A percentile compares a stretch with the other conserved stretches of the same genome.
These are phyloP conservation scores for Heritiera fomes DNA, from an alignment of 345 rosid genomes.

Conservation along the genomic window DNA sequence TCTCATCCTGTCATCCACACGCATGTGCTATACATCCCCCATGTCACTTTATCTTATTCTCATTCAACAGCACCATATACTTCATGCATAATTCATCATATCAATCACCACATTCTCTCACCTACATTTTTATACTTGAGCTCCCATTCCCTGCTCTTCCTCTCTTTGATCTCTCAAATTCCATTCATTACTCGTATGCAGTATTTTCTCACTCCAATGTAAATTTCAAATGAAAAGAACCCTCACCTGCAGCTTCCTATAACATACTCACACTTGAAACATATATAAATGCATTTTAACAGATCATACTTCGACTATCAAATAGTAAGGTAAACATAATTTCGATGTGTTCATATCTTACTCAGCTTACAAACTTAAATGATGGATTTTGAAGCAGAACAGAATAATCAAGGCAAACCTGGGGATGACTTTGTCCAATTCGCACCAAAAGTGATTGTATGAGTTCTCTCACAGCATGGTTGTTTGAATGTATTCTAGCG, in stretches of 20 bases:
- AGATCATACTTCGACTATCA: neutral
- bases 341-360: neutral
- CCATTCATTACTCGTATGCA: neutral
- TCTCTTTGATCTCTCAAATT: neutral
- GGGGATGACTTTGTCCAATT: conserved; percentile 95
- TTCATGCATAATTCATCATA: neutral
- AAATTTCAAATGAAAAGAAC: neutral
- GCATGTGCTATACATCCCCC: neutral
- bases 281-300: neutral
- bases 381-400: neutral
- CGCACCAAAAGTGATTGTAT: conserved; percentile 94
- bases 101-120: neutral
- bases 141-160: neutral
- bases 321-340: neutral
- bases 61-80: neutral
- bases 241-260: neutral
- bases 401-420: conserved; percentile 53
- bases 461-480: conserved; percentile 86
- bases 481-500: conserved; percentile 98
- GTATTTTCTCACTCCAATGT: neutral
- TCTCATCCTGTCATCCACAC: neutral
- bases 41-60: too few species aligned
- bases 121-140: neutral
- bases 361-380: neutral
- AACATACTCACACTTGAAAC: neutral